Percentiles rank a stretch among this genome's conserved stretches.
phyloP scores from a whole-genome alignment of 257 asterid genomes.

The Echium plantagineum region DNA sequence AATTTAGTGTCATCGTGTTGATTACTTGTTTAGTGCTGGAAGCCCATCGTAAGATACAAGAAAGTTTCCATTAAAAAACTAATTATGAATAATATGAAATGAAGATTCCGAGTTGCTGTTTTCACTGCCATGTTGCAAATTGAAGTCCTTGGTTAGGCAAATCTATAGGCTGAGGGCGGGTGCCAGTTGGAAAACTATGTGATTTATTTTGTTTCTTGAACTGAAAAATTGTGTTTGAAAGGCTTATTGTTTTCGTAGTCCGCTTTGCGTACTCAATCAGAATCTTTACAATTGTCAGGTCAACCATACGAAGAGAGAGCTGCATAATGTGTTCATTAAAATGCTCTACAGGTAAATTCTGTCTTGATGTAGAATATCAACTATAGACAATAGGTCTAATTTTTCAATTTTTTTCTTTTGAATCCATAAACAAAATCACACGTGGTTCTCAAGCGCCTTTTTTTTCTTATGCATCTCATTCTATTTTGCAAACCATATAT shows the following conservation, averaged over 20 bases:
- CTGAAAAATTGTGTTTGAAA: not conserved
- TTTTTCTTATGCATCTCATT: not conserved
- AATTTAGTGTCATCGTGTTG: too few species aligned
- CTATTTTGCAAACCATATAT: not conserved
- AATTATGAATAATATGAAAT: too few species aligned
- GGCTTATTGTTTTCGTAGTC: not conserved
- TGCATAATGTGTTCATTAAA: conserved; percentile 63
- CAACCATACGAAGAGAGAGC: conserved; percentile 81
- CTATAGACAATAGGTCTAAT: not conserved
- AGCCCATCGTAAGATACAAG: too few species aligned
- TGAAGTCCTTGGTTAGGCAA: too few species aligned
- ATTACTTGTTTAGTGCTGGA: too few species aligned
- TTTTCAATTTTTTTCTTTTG: not conserved
- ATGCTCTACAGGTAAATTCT: conserved; percentile 61
- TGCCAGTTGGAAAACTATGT: too few species aligned
- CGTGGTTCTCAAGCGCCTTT: not conserved
- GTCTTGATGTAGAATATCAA: not conserved
- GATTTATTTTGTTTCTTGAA: too few species aligned
- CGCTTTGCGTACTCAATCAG: not conserved
- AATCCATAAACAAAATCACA: not conserved
- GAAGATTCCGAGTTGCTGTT: too few species aligned
- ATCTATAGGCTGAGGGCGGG: too few species aligned
- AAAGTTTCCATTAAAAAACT: too few species aligned
- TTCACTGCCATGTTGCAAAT: too few species aligned
- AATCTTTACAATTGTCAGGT: conserved; percentile 37